phyloP scores from a whole-genome alignment of 345 rosid genomes.

The Heritiera littoralis region DNA sequence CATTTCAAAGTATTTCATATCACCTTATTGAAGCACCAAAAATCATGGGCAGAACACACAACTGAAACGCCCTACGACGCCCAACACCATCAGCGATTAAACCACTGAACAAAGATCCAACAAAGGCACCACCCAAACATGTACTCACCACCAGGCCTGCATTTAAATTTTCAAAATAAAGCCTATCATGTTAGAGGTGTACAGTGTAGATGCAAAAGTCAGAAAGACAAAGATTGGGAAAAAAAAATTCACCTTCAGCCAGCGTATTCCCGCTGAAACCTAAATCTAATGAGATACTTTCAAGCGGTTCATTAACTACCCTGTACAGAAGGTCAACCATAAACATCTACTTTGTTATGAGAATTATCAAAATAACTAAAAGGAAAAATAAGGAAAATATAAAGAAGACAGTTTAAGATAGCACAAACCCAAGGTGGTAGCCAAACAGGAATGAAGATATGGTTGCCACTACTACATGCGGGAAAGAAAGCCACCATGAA shows the following conservation, averaged over 20 bases:
- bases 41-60: slow-evolving; percentile 86
- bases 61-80: slow-evolving; percentile 85
- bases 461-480: slow-evolving; percentile 84
- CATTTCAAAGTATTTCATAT: slow-evolving; percentile 11
- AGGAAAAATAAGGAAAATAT: slow-evolving; percentile 1
- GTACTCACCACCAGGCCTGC: slow-evolving; percentile 93
- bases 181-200: neutral
- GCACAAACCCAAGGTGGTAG: slow-evolving; percentile 87
- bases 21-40: slow-evolving; percentile 85
- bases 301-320: slow-evolving; percentile 96
- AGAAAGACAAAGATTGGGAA: neutral
- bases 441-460: slow-evolving; percentile 83
- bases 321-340: slow-evolving; percentile 36
- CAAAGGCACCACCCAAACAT: slow-evolving; percentile 84
- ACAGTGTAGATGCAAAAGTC: neutral
- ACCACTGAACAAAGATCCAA: slow-evolving; percentile 86
- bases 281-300: slow-evolving; percentile 82
- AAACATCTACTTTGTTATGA: neutral
- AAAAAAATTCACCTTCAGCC: slow-evolving; percentile 69
- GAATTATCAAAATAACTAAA: slow-evolving; percentile 6
- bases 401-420: slow-evolving; percentile 18
- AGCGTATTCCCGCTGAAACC: slow-evolving; percentile 85
- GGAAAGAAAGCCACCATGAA: slow-evolving; percentile 81
- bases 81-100: slow-evolving; percentile 84
- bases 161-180: slow-evolving; percentile 23